Percentiles rank a stretch among this genome's conserved stretches.
These are phyloP conservation scores for Amphichorda felina DNA, from an alignment of 2,329 filamentous ascomycete species.

Conservation along the genomic window DNA sequence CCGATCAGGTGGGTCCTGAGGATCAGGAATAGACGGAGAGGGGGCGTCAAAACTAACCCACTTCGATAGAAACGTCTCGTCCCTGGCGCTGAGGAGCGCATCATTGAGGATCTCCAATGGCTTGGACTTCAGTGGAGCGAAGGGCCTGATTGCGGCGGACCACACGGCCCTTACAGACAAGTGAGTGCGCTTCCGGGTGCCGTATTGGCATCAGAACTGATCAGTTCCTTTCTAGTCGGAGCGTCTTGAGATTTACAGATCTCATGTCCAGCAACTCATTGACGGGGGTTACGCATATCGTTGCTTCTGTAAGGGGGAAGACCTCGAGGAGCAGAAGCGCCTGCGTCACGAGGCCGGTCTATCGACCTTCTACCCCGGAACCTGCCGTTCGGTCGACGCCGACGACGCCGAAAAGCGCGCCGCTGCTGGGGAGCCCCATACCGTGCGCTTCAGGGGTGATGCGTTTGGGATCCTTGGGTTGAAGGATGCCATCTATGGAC, in stretches of 20 bases:
- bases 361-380: constrained; percentile 42
- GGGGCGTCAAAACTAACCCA: too few species aligned
- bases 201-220: background rate
- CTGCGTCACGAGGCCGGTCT: constrained; percentile 41
- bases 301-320: constrained; percentile 76
- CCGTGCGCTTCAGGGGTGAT: constrained; percentile 63
- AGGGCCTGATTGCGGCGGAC: constrained; percentile 73
- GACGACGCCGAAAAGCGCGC: constrained; percentile 63
- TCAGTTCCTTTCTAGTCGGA: constrained; percentile 50
- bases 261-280: constrained; percentile 60
- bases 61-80: constrained; percentile 62
- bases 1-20: constrained; percentile 58
- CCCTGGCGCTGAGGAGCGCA: constrained; percentile 60
- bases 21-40: background rate
- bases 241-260: constrained; percentile 58
- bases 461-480: constrained; percentile 46
- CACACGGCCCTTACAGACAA: constrained; percentile 77
- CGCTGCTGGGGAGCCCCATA: constrained; percentile 55
- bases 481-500: constrained; percentile 70
- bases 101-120: constrained; percentile 78
- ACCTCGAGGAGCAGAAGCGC: constrained; percentile 55
- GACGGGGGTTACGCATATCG: constrained; percentile 68
- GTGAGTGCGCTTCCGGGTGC: constrained; percentile 34
- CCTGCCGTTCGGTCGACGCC: constrained; percentile 54
- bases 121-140: constrained; percentile 89